Evolutionary conservation across 192 early-diverging fungal species (phyloP).

Genomic region (Phlyctochytrium bullatum): DNA sequence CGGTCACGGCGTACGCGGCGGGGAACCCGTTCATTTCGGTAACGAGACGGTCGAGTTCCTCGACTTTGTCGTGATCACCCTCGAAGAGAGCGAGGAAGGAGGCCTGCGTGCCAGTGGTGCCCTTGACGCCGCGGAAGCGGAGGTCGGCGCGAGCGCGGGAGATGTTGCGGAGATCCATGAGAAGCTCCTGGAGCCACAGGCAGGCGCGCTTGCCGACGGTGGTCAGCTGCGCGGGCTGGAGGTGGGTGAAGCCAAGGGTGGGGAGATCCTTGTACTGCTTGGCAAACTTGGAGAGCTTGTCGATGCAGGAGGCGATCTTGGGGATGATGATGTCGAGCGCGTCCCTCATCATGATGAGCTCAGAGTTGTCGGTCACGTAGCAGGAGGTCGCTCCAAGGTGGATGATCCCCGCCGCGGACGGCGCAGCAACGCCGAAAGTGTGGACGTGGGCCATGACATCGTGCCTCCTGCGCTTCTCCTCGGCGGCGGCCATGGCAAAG

Average conservation of each 20-base stretch:
- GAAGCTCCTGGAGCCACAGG: slow-evolving; percentile 94
- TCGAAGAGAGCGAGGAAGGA: slow-evolving; percentile 95
- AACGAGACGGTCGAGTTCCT: slow-evolving; percentile 86
- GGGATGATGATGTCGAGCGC: slow-evolving; percentile 84
- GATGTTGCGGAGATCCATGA: slow-evolving; percentile 96
- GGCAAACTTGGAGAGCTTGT: slow-evolving; percentile 78
- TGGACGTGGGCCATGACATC: slow-evolving; percentile 99
- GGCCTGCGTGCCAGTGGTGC: slow-evolving; percentile 98
- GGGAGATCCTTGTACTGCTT: slow-evolving; percentile 77
- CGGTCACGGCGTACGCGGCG: slow-evolving; percentile 84
- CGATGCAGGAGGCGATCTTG: slow-evolving; percentile 83
- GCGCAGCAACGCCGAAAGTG: slow-evolving; percentile 77
- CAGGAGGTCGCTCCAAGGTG: slow-evolving; percentile 98
- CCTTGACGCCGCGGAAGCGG: slow-evolving; percentile 94
- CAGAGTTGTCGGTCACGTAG: slow-evolving; percentile 99
- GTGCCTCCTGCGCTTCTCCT: slow-evolving; percentile 92
- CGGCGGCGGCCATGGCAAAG: slow-evolving; percentile 79
- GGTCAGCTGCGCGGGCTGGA: slow-evolving; percentile 97
- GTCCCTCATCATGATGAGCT: slow-evolving; percentile 94
- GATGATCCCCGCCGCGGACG: slow-evolving; percentile 89
- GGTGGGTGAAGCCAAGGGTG: slow-evolving; percentile 97
- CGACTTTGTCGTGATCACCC: slow-evolving; percentile 91
- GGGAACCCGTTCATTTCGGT: slow-evolving; percentile 84
- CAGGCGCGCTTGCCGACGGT: slow-evolving; percentile 97
- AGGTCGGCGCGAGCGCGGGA: slow-evolving; percentile 82